These are phyloP conservation scores for Elsinoe australis DNA, from an alignment of 2,329 filamentous ascomycete genomes.

Conservation along the genomic window DNA sequence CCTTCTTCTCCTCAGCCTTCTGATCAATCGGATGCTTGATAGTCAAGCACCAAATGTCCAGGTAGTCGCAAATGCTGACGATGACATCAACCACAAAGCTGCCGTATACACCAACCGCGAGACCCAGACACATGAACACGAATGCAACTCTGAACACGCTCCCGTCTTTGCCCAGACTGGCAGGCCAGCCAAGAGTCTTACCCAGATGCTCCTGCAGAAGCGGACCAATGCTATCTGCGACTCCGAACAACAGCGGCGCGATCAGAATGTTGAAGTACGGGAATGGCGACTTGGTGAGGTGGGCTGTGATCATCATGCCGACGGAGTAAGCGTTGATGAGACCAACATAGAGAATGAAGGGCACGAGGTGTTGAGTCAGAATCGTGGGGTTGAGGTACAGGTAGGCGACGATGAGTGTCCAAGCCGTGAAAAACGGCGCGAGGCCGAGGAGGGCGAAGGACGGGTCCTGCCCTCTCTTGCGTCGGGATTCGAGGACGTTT, in stretches of 20 bases:
- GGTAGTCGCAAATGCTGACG: constrained; percentile 92
- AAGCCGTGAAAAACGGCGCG: constrained; percentile 69
- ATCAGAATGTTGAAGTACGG: constrained; percentile 84
- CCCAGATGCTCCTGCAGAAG: constrained; percentile 43
- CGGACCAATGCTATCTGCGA: constrained; percentile 74
- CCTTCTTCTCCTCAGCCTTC: constrained; percentile 16
- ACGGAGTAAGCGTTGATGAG: constrained; percentile 92
- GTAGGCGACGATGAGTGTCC: constrained; percentile 70
- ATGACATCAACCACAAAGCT: constrained; percentile 97
- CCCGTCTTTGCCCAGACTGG: constrained; percentile 51
- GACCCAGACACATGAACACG: constrained; percentile 78
- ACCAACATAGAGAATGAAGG: constrained; percentile 82
- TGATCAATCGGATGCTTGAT: constrained; percentile 69
- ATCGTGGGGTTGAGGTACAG: constrained; percentile 79
- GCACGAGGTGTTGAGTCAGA: constrained; percentile 72
- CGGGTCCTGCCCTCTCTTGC: constrained; percentile 62
- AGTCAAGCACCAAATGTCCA: constrained; percentile 96
- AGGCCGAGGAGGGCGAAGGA: constrained; percentile 74
- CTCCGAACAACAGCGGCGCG: constrained; percentile 67
- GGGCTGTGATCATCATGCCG: constrained; percentile 90
- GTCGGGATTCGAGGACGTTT: constrained; percentile 78
- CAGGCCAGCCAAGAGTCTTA: constrained; percentile 59
- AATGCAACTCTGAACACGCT: constrained; percentile 81
- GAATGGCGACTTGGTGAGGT: constrained; percentile 79
- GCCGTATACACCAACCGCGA: constrained; percentile 84